Percentiles rank a stretch among this genome's conserved stretches.
Conservation (phyloP, 2,329 filamentous ascomycete species). For the Tolypocladium endophyticum region DNA sequence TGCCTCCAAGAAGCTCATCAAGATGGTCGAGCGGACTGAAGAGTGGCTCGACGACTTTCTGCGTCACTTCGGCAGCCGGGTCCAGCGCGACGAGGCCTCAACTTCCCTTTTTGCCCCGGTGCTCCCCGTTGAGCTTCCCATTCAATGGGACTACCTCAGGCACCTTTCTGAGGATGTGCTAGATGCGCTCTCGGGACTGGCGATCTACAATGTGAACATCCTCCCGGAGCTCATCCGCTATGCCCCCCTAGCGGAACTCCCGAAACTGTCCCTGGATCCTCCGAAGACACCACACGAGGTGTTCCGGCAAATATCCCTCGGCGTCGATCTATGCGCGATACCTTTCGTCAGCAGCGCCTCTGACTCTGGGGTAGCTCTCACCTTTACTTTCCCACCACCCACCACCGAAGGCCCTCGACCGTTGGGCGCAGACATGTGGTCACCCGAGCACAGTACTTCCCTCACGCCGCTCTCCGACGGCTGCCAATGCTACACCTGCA, state of each 20-base stretch:
- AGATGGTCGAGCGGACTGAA: conserved; percentile 81
- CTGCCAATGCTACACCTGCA: conserved; percentile 79
- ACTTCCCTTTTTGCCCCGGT: conserved; percentile 53
- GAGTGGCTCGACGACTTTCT: conserved; percentile 67
- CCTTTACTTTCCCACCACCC: conserved; percentile 59
- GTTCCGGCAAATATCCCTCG: conserved; percentile 63
- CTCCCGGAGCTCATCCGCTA: conserved; percentile 53
- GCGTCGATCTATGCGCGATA: conserved; percentile 69
- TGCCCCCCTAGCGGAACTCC: conserved; percentile 46
- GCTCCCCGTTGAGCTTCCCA: conserved; percentile 61
- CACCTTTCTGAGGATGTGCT: conserved; percentile 55
- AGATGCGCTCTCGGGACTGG: conserved; percentile 53
- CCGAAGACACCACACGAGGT: conserved; percentile 65
- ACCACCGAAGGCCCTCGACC: conserved; percentile 21
- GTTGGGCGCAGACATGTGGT: conserved; percentile 74
- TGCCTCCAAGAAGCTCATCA: conserved; percentile 61
- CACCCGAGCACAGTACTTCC: conserved; percentile 47
- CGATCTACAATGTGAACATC: conserved; percentile 65
- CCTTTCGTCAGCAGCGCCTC: conserved; percentile 66
- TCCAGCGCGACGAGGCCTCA: conserved; percentile 13
- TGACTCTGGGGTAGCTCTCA: conserved; percentile 75
- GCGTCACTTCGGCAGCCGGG: conserved; percentile 15
- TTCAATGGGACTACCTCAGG: conserved; percentile 73
- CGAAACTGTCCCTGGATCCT: conserved; percentile 63
- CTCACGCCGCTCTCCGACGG: conserved; percentile 48